A percentile compares a stretch with the other conserved stretches of the same genome.
Evolutionary conservation across 306 rosid genomes (phyloP).

Genomic region (Glycine latifolia): DNA sequence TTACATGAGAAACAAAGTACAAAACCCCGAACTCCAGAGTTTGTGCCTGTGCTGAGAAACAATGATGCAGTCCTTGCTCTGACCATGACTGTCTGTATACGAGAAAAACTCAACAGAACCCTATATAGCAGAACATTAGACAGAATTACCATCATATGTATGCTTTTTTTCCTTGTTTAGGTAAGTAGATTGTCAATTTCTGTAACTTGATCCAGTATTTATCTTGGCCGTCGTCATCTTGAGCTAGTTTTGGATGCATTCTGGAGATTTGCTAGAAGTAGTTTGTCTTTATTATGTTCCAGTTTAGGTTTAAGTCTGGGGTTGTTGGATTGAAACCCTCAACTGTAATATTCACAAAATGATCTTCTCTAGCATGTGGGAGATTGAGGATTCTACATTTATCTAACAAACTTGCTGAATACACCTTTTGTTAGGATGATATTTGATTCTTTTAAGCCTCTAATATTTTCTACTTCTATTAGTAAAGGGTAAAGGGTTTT

Average conservation of each 20-base stretch:
- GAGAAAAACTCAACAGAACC: no score
- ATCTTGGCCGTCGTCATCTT: no score
- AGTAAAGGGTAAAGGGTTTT: no score
- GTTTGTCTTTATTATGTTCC: no score
- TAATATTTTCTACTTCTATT: no score
- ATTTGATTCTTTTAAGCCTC: no score
- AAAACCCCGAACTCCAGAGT: slow-evolving; percentile 9
- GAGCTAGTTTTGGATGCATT: no score
- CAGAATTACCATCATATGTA: neutral
- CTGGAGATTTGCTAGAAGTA: no score
- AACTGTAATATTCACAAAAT: neutral
- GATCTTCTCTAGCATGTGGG: neutral
- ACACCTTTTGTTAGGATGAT: neutral
- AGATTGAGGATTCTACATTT: neutral
- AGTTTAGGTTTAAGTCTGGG: no score
- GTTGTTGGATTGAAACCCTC: slow-evolving; percentile 18
- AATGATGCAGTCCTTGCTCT: neutral
- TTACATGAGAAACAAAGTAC: slow-evolving; percentile 16
- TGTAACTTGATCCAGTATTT: neutral
- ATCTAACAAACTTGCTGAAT: neutral
- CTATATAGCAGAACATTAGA: neutral
- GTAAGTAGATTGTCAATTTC: neutral
- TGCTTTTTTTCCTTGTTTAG: neutral
- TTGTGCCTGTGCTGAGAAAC: neutral
- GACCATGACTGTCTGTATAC: no score